Percentiles rank a stretch among this genome's conserved stretches.
These are phyloP conservation scores for Rhodotorula taiwanensis DNA, from an alignment of 768 basidiomycete species.

Conservation along the genomic window DNA sequence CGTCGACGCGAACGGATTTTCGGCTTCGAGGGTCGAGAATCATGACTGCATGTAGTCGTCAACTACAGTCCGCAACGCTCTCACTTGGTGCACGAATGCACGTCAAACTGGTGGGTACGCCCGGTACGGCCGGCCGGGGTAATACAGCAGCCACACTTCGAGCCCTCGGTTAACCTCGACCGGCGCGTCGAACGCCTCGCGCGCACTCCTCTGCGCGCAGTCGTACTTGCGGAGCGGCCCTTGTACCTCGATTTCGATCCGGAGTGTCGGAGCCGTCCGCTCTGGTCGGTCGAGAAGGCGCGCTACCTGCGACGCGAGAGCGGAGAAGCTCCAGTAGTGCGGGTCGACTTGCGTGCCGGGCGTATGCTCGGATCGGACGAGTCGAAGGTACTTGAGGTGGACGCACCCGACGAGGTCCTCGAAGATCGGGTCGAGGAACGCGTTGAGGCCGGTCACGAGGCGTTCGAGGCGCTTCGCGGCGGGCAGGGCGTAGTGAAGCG, in stretches of 20 bases:
- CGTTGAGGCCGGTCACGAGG: not conserved
- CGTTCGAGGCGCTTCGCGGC: too few species aligned
- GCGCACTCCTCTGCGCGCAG: not conserved
- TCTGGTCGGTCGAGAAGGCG: not conserved
- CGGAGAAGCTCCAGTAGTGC: not conserved
- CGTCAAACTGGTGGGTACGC: not conserved
- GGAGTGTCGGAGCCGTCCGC: not conserved
- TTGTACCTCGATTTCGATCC: not conserved
- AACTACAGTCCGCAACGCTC: too few species aligned
- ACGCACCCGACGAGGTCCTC: not conserved
- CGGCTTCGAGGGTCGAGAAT: too few species aligned
- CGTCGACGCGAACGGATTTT: too few species aligned
- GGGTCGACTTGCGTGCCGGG: not conserved
- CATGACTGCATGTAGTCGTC: too few species aligned
- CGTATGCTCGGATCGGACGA: too few species aligned
- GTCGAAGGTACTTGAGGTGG: not conserved
- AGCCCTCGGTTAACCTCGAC: not conserved
- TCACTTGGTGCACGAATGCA: too few species aligned
- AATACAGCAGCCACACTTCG: not conserved
- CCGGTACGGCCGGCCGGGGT: too few species aligned
- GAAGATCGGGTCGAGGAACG: not conserved
- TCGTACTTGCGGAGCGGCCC: slow-evolving; percentile 5
- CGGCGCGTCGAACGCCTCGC: not conserved
- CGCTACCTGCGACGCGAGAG: not conserved
- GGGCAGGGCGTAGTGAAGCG: too few species aligned